These are phyloP conservation scores for Fraxinus albicans DNA, from an alignment of 305 asterid genomes.

Conservation along the genomic window DNA sequence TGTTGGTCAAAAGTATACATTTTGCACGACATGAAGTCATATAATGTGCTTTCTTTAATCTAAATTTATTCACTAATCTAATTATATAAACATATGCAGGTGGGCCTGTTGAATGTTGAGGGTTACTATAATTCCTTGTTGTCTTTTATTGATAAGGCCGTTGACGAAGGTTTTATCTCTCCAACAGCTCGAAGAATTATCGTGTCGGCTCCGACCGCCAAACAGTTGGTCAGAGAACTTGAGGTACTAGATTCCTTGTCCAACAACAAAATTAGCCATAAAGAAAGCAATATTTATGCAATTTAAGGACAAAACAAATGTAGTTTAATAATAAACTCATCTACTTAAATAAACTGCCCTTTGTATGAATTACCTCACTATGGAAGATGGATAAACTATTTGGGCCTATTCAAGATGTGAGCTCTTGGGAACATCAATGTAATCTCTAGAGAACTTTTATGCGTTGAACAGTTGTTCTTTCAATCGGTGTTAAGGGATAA, in stretches of 20 bases:
- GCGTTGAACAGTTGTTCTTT: too few relatives aligned
- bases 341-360: neutral
- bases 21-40: neutral
- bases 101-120: slow-evolving; percentile 87
- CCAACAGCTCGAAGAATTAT: slow-evolving; percentile 86
- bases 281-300: neutral
- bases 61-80: neutral
- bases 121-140: slow-evolving; percentile 80
- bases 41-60: neutral
- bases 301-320: neutral
- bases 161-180: slow-evolving; percentile 94
- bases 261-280: neutral
- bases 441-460: too few relatives aligned
- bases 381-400: neutral
- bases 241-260: slow-evolving; percentile 52
- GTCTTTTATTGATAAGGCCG: slow-evolving; percentile 82
- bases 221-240: slow-evolving; percentile 75
- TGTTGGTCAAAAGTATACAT: slow-evolving; percentile 23
- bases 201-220: slow-evolving; percentile 88
- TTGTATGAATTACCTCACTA: neutral
- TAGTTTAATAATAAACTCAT: neutral
- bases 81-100: slow-evolving; percentile 47
- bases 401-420: neutral
- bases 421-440: too few relatives aligned
- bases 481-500: too few relatives aligned